Evolutionary conservation across 148 eudicot species (phyloP).

Genomic region (Vaccinium myrtillus): DNA sequence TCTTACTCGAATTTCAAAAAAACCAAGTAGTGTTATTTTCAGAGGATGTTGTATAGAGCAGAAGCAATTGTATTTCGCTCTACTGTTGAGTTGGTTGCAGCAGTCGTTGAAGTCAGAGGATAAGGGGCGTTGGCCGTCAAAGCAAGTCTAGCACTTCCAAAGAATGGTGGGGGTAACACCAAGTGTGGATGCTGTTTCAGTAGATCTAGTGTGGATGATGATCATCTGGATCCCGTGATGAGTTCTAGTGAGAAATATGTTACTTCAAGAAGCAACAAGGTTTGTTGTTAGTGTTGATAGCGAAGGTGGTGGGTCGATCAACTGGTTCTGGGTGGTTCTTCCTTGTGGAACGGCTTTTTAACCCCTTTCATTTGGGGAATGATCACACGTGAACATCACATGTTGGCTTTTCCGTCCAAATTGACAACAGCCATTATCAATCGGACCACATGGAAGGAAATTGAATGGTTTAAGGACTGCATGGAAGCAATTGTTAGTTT

Average conservation of each 20-base stretch:
- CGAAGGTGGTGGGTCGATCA: not conserved
- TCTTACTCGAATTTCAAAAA: no score
- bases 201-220: not conserved
- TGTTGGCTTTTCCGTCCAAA: no score
- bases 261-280: not conserved
- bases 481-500: no score
- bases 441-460: no score
- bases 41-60: no score
- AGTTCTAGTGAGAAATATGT: not conserved
- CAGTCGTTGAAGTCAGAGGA: conserved; percentile 34
- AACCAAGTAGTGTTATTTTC: no score
- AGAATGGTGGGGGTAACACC: not conserved
- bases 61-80: conserved; percentile 30
- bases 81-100: conserved; percentile 25
- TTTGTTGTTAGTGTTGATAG: not conserved
- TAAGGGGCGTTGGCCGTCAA: conserved; percentile 38
- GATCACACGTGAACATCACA: no score
- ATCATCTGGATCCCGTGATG: not conserved
- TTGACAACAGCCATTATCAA: no score
- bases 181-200: not conserved
- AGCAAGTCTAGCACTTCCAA: conserved; percentile 23
- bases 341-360: no score
- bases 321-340: no score
- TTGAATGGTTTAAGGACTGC: no score
- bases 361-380: no score